Conservation (phyloP, 129 eudicot genomes). For the Chrysanthemum lavandulifolium region DNA sequence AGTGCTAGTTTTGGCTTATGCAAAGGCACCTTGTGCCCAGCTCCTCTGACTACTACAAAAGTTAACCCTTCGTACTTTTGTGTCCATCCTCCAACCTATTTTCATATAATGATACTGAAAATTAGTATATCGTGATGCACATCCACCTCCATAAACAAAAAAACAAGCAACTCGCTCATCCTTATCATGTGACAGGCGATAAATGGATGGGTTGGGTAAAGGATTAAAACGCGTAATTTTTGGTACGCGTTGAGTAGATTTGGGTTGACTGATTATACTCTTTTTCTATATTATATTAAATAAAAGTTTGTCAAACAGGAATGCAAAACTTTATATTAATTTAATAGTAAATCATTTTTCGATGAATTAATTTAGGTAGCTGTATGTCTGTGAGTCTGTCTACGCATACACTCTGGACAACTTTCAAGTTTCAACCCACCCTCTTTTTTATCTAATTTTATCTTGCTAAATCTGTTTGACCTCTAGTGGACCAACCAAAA, state of each 20-base stretch:
- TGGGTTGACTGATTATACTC: background rate
- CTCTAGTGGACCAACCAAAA: background rate
- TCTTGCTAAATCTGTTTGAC: background rate
- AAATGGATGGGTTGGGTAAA: background rate
- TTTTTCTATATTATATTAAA: background rate
- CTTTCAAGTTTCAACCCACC: background rate
- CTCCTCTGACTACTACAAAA: constrained; percentile 81
- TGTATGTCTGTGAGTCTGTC: too few relatives aligned
- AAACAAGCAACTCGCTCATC: background rate
- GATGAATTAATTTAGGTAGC: background rate
- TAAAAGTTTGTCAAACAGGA: too few relatives aligned
- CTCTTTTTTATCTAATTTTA: background rate
- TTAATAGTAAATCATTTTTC: too few relatives aligned
- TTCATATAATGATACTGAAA: background rate
- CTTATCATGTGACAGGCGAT: constrained; percentile 6
- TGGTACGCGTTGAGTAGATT: background rate
- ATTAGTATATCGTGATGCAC: constrained; percentile 2
- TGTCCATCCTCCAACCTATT: constrained; percentile 90
- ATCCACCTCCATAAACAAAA: background rate
- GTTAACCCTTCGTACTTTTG: constrained; percentile 76
- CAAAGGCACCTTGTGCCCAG: constrained; percentile 92
- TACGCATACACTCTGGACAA: background rate
- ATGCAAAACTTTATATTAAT: too few relatives aligned
- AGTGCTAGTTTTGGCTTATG: constrained; percentile 61
- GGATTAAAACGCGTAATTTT: background rate